These are phyloP conservation scores for Zygosaccharomyces gambellarensis DNA, from an alignment of 805 yeast species.

Conservation along the genomic window DNA sequence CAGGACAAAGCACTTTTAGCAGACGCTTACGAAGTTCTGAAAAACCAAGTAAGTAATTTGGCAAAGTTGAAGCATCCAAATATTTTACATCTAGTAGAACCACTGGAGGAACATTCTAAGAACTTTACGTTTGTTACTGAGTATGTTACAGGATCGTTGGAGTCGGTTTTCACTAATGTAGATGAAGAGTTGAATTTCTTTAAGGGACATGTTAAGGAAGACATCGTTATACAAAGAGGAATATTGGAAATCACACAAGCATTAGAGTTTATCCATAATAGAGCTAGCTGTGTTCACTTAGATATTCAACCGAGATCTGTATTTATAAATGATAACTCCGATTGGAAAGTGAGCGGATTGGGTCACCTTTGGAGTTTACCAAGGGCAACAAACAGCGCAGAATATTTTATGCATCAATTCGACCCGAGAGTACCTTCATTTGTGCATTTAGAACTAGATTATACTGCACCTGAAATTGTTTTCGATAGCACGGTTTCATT, in stretches of 20 bases:
- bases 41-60: conserved; percentile 63
- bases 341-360: conserved; percentile 89
- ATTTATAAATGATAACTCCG: conserved; percentile 75
- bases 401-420: conserved; percentile 61
- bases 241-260: conserved; percentile 73
- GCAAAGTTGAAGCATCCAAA: conserved; percentile 88
- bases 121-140: conserved; percentile 83
- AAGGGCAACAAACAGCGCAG: conserved; percentile 49
- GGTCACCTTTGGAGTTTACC: conserved; percentile 44
- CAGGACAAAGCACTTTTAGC: conserved; percentile 43
- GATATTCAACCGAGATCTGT: conserved; percentile 75
- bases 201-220: conserved; percentile 53
- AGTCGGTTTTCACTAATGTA: conserved; percentile 37
- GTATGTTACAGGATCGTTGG: conserved; percentile 55
- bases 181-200: conserved; percentile 28
- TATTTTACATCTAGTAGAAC: conserved; percentile 76
- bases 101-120: conserved; percentile 78
- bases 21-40: conserved; percentile 63
- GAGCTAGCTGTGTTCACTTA: conserved; percentile 68
- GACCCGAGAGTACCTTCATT: conserved; percentile 74
- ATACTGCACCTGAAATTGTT: conserved; percentile 79
- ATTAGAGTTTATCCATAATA: conserved; percentile 73
- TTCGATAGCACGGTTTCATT: conserved; percentile 58
- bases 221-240: conserved; percentile 74
- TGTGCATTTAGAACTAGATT: conserved; percentile 65